Percentiles rank a stretch among this genome's conserved stretches.
Conservation (phyloP, 139 green algal genomes). For the Chlorella vulgaris region DNA sequence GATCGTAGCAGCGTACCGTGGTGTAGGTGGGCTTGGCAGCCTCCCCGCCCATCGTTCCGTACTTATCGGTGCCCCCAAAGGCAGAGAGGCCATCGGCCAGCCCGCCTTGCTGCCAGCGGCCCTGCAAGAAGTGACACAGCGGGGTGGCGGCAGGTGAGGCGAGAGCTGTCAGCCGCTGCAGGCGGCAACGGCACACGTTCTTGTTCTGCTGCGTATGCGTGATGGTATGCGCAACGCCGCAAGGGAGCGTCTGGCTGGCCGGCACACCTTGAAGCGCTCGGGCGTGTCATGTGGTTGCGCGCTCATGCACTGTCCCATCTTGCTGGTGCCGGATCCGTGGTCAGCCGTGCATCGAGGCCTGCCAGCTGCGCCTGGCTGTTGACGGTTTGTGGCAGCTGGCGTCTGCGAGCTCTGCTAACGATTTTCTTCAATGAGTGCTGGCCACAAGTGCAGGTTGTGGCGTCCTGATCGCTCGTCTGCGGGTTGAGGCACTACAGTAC, state of each 20-base stretch:
- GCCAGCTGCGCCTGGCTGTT: background rate
- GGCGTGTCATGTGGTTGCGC: background rate
- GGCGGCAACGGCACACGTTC: too few relatives aligned
- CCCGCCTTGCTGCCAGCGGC: constrained; percentile 7
- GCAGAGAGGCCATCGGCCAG: constrained; percentile 17
- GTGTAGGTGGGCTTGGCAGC: constrained; percentile 19
- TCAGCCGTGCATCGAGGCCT: background rate
- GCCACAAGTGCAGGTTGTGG: background rate
- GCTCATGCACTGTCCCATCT: constrained; percentile 39
- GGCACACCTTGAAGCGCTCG: constrained; percentile 13
- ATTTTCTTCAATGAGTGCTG: background rate
- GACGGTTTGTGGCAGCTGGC: background rate
- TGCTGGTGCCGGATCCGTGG: background rate
- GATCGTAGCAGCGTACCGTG: background rate
- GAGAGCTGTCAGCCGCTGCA: too few relatives aligned
- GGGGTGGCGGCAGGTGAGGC: too few relatives aligned
- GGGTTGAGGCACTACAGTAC: too few relatives aligned
- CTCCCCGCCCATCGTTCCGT: constrained; percentile 3
- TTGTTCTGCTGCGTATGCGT: too few relatives aligned
- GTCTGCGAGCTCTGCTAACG: background rate
- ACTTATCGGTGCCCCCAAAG: constrained; percentile 6
- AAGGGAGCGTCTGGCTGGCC: constrained; percentile 7
- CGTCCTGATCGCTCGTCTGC: too few relatives aligned
- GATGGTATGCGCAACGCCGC: too few relatives aligned
- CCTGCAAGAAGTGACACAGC: background rate